phyloP scores from a whole-genome alignment of 1,284 basidiomycete genomes.

The Vanrija sp. region DNA sequence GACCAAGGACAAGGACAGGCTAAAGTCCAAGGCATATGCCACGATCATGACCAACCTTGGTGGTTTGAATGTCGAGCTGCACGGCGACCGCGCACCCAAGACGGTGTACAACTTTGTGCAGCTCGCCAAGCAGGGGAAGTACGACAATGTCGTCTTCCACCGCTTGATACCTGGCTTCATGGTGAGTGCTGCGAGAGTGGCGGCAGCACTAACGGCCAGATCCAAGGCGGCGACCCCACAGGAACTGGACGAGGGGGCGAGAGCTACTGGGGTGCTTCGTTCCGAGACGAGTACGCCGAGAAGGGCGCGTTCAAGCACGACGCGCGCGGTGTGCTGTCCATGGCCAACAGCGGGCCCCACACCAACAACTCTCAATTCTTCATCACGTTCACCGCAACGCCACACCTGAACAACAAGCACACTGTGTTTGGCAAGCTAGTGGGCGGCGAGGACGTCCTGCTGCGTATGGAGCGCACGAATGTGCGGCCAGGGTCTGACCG shows the following conservation, averaged over 20 bases:
- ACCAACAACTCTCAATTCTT: slow-evolving; percentile 76
- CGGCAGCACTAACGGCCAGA: slow-evolving; percentile 50
- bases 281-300: slow-evolving; percentile 84
- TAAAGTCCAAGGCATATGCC: slow-evolving; percentile 82
- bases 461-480: slow-evolving; percentile 74
- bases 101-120: slow-evolving; percentile 97
- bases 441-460: slow-evolving; percentile 85
- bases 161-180: slow-evolving; percentile 95
- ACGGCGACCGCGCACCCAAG: slow-evolving; percentile 74
- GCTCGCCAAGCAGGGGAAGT: slow-evolving; percentile 83
- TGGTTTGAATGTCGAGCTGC: slow-evolving; percentile 84
- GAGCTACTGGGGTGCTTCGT: slow-evolving; percentile 92
- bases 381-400: slow-evolving; percentile 73
- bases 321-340: slow-evolving; percentile 68
- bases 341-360: slow-evolving; percentile 82
- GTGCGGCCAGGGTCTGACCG: slow-evolving; percentile 78
- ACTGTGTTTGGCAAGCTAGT: slow-evolving; percentile 97
- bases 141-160: slow-evolving; percentile 77
- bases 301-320: slow-evolving; percentile 84
- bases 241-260: slow-evolving; percentile 91
- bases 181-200: slow-evolving; percentile 53
- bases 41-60: slow-evolving; percentile 87
- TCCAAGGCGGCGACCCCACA: slow-evolving; percentile 94
- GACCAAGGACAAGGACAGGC: slow-evolving; percentile 85
- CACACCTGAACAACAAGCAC: slow-evolving; percentile 63